Conservation (phyloP, 805 yeast genomes). For the Metschnikowia gelsemii region DNA sequence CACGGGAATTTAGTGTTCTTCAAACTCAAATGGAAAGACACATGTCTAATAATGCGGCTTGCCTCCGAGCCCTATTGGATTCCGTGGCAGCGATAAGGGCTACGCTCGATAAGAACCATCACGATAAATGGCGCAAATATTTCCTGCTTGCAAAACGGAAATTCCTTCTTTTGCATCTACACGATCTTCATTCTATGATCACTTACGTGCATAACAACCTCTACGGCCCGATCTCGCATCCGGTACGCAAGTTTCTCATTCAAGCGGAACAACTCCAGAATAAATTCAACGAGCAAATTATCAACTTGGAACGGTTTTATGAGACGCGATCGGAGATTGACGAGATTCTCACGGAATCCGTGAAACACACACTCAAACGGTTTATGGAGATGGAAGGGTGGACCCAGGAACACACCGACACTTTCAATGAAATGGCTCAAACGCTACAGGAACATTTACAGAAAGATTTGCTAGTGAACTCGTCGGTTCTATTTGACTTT, state of each 20-base stretch:
- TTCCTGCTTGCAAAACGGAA: constrained; percentile 48
- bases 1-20: constrained; percentile 48
- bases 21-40: constrained; percentile 37
- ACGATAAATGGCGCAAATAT: constrained; percentile 45
- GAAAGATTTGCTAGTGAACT: constrained; percentile 52
- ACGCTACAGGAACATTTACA: constrained; percentile 50
- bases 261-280: constrained; percentile 30
- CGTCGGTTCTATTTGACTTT: constrained; percentile 57
- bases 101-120: constrained; percentile 43
- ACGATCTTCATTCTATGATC: constrained; percentile 8
- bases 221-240: background rate
- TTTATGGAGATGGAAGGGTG: constrained; percentile 57
- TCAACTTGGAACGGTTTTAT: constrained; percentile 51
- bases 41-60: constrained; percentile 35
- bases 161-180: constrained; percentile 22
- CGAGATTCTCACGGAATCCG: constrained; percentile 46
- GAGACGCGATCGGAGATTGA: constrained; percentile 52
- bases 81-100: constrained; percentile 41
- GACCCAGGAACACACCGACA: constrained; percentile 44
- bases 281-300: constrained; percentile 46
- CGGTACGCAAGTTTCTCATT: constrained; percentile 8
- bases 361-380: constrained; percentile 44
- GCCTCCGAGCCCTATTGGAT: constrained; percentile 41
- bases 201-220: constrained; percentile 3
- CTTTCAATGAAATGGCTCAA: constrained; percentile 42